A percentile compares a stretch with the other conserved stretches of the same genome.
phyloP scores from a whole-genome alignment of 1,284 basidiomycete genomes.

The Rhizopogon parksii region DNA sequence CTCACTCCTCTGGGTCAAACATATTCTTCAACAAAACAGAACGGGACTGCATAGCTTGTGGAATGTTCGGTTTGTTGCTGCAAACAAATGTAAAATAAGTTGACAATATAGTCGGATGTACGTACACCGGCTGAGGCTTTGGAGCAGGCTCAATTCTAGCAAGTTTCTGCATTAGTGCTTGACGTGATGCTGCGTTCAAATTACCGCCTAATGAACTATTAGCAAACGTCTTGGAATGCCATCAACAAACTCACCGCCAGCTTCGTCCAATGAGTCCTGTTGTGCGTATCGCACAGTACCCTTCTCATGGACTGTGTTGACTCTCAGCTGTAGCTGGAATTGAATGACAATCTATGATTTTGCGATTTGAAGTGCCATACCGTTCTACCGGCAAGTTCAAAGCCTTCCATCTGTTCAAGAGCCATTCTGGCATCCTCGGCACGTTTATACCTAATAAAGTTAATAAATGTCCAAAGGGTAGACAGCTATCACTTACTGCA shows the following conservation, averaged over 20 bases:
- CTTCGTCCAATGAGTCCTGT: constrained; percentile 77
- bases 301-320: constrained; percentile 89
- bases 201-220: constrained; percentile 59
- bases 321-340: constrained; percentile 56
- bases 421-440: constrained; percentile 93
- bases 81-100: constrained; percentile 11
- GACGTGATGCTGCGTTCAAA: constrained; percentile 91
- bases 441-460: constrained; percentile 68
- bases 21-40: constrained; percentile 90
- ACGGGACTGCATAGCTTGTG: constrained; percentile 74
- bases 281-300: constrained; percentile 67
- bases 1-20: constrained; percentile 94
- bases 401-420: constrained; percentile 96
- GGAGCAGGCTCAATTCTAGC: constrained; percentile 77
- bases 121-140: constrained; percentile 56
- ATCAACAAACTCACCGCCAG: constrained; percentile 49
- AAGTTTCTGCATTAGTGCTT: constrained; percentile 98
- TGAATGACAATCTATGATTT: constrained; percentile 7
- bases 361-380: constrained; percentile 38
- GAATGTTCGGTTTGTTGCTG: constrained; percentile 63
- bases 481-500: constrained; percentile 58
- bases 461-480: neutral
- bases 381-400: constrained; percentile 90
- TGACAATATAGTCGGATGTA: constrained; percentile 7
- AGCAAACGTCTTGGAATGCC: constrained; percentile 5